These are phyloP conservation scores for Fraxinus quadrangulata DNA, from an alignment of 257 asterid species.

Conservation along the genomic window DNA sequence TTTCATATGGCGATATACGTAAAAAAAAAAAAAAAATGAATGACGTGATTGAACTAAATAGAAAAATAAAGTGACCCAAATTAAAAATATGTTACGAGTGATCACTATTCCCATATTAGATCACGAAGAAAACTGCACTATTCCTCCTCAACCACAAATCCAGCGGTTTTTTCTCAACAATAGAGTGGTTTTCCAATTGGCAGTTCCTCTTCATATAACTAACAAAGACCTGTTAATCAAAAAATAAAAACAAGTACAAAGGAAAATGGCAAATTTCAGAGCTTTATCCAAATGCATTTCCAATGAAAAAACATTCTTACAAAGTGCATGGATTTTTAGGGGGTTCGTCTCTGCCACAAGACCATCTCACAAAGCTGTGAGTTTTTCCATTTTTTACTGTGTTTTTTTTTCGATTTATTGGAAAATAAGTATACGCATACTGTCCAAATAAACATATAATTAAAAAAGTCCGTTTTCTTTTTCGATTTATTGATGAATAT, in stretches of 20 bases:
- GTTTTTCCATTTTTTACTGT: neutral
- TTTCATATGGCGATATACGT: too few species aligned
- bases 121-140: neutral
- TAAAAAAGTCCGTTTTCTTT: neutral
- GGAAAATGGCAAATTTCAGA: conserved; percentile 33
- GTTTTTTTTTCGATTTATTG: neutral
- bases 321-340: conserved; percentile 39
- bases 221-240: neutral
- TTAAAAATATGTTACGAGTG: too few species aligned
- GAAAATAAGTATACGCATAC: neutral
- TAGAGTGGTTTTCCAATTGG: neutral
- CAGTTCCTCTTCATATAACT: neutral
- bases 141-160: conserved; percentile 18
- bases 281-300: conserved; percentile 31
- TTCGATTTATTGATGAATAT: too few species aligned
- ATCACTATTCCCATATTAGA: neutral
- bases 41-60: too few species aligned
- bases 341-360: conserved; percentile 52
- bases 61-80: too few species aligned
- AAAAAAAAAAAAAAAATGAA: too few species aligned
- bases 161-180: conserved; percentile 21
- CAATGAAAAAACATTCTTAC: conserved; percentile 27
- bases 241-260: neutral
- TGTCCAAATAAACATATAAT: too few species aligned
- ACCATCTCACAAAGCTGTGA: conserved; percentile 49